phyloP scores from a whole-genome alignment of 2,329 filamentous ascomycete species.

The Colletotrichum orchidophilum region DNA sequence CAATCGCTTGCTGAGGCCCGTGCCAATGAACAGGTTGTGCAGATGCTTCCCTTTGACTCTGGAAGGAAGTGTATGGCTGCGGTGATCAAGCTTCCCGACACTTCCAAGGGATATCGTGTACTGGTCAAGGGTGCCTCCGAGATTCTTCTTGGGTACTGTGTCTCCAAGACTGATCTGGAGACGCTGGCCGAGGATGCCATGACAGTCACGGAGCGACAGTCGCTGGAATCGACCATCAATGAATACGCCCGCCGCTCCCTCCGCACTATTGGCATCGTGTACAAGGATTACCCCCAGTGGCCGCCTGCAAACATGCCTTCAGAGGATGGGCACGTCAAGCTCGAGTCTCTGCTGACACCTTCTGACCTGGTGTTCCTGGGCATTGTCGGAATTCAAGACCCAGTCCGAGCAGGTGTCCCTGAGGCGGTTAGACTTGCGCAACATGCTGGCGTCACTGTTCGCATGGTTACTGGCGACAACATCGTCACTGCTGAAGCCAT shows the following conservation, averaged over 20 bases:
- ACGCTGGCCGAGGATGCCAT: constrained; percentile 14
- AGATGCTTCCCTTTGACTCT: constrained; percentile 50
- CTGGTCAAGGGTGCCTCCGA: constrained; percentile 62
- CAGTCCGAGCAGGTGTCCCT: constrained; percentile 69
- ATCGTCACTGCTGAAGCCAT: constrained; percentile 54
- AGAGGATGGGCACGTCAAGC: constrained; percentile 60
- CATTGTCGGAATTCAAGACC: constrained; percentile 72
- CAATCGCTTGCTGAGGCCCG: constrained; percentile 68
- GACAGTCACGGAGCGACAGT: not conserved
- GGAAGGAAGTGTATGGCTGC: constrained; percentile 74
- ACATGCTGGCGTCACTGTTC: constrained; percentile 71
- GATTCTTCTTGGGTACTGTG: constrained; percentile 55
- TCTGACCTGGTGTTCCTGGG: constrained; percentile 50
- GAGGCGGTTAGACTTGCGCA: constrained; percentile 70
- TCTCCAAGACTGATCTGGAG: constrained; percentile 40
- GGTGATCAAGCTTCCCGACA: constrained; percentile 60
- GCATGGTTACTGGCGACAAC: constrained; percentile 67
- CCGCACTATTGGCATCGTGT: constrained; percentile 51
- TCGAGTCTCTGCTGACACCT: constrained; percentile 13
- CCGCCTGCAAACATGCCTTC: constrained; percentile 67
- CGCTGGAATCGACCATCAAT: constrained; percentile 43
- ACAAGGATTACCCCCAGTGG: constrained; percentile 40
- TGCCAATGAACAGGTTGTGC: constrained; percentile 62
- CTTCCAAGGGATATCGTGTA: constrained; percentile 65
- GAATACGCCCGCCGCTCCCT: constrained; percentile 49